A percentile compares a stretch with the other conserved stretches of the same genome.
phyloP scores from a whole-genome alignment of 2,329 filamentous ascomycete species.

The Monilinia vaccinii-corymbosi region DNA sequence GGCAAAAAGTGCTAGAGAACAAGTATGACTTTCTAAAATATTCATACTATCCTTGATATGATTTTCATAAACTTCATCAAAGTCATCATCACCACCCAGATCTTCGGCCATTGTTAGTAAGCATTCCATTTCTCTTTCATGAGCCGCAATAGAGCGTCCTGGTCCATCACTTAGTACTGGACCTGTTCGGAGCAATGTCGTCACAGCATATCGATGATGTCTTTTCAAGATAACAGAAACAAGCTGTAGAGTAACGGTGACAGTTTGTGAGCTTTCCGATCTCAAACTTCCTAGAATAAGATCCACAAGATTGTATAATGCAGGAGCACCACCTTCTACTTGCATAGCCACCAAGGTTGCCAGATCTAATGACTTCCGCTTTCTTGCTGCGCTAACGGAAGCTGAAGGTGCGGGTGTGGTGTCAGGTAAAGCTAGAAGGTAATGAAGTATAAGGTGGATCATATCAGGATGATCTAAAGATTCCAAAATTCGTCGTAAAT shows the following conservation, averaged over 20 bases:
- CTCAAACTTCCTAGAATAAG: slow-evolving; percentile 76
- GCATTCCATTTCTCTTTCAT: slow-evolving; percentile 66
- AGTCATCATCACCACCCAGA: slow-evolving; percentile 59
- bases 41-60: slow-evolving; percentile 63
- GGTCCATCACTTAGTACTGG: slow-evolving; percentile 43
- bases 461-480: slow-evolving; percentile 88
- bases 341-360: slow-evolving; percentile 70
- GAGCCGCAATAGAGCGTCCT: slow-evolving; percentile 60
- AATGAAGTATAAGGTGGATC: slow-evolving; percentile 87
- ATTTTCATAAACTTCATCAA: slow-evolving; percentile 64
- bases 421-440: slow-evolving; percentile 75
- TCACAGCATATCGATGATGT: slow-evolving; percentile 79
- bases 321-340: slow-evolving; percentile 66
- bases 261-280: slow-evolving; percentile 80
- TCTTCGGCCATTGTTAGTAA: slow-evolving; percentile 59
- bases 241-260: slow-evolving; percentile 79
- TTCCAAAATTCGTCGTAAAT: slow-evolving; percentile 82
- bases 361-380: slow-evolving; percentile 82
- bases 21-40: slow-evolving; percentile 63
- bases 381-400: slow-evolving; percentile 58
- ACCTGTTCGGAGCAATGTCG: slow-evolving; percentile 63
- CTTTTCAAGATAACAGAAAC: slow-evolving; percentile 77
- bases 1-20: slow-evolving; percentile 59
- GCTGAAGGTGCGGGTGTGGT: slow-evolving; percentile 33
- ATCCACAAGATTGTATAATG: slow-evolving; percentile 89